Evolutionary conservation across 805 yeast genomes (phyloP), one percentile per base, ranked within the genome.

Genomic region (Candida namnaoensis): DNA sequence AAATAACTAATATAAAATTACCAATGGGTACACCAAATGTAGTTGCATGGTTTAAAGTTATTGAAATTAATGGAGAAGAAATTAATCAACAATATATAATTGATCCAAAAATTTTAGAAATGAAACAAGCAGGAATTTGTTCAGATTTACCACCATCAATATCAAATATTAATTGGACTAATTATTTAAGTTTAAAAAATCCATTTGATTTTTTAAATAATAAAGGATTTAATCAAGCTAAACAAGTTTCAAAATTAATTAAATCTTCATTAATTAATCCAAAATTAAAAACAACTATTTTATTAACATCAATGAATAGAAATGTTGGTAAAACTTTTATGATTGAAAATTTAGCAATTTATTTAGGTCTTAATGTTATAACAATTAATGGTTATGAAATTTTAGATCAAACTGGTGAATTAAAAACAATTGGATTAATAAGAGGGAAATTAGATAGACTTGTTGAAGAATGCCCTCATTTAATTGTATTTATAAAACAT

Each of bases 31-130:
- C 68, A 23, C 78, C 85, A 1, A 87, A 88, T 55, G 66, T 76
- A 0, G 72, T 90, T 15, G 95, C 88, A 0, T 91, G 96, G 96
- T 91, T 88, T 60, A 76, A 75, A 49, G 74, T 91, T 2, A 68
- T 75, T 2, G 81, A 74, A 5, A 53, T 64, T 5, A 71, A 71
- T 4, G 66, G 59, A 3, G 54, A 61, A 3, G 59, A 52, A 5
- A 50, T 52, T 3, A 47, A 39, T 23, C 5, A 56, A 46, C 82
- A 77, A 50, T 82, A 63, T 49, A 55, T 79, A 1, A 72, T 90
- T 32, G 88, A 84, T 57, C 80, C 95, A 0, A 47, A 67, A 0
- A 73, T 72, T 44, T 85, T 96, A 0, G 70, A 80, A 36, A 69
- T 91, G 69, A 70, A 76, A 47, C 93, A 79, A 52, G 68, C 79